Evolutionary conservation across 106 monocot species (phyloP), one percentile per base, ranked within the genome.

Genomic region (Posidonia australis): DNA sequence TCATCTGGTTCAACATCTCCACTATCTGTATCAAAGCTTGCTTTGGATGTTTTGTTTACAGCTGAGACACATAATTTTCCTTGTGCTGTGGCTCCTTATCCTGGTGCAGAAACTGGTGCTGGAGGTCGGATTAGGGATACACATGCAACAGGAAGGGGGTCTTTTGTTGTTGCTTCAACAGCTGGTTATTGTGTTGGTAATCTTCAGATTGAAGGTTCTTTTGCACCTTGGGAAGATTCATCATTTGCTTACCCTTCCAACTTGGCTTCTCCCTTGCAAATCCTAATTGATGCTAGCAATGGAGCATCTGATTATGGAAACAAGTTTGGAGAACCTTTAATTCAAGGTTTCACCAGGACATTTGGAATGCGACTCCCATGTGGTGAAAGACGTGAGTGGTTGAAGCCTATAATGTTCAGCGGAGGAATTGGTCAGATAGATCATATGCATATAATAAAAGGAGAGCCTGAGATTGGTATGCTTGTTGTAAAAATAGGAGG

Each of bases 341-440:
- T 96, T 70, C 96, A 90, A 61, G 96, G 96, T 0, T 96, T 70
- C 36, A 90, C 84, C 5, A 80, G 94, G 67, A 90, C 76, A 12
- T 96, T 96, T 69, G 90, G 96, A 0, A 80, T 80, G 87, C 81
- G 90, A 31, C 70, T 96, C 3, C 62, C 76, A 46, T 78, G 76
- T 68, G 90, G 90, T 36, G 96, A 96, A 44, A 70, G 96, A 32
- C 81, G 90, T 56, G 96, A 96, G 67, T 96, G 96, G 96, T 32
- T 96, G 69, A 96, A 96, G 65, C 96, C 96, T 10, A 96, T 96
- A 31, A 96, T 96, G 96, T 96, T 96, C 62, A 87, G 90, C 68
- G 96, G 25, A 44, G 96, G 90, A 55, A 90, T 96, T 49, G 87
- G 96, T 24, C 82, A 84, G 64, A 87, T 96, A 20, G 90, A 90